Evolutionary conservation across 2,329 filamentous ascomycete species (phyloP).

Genomic region (Hortaea werneckii): DNA sequence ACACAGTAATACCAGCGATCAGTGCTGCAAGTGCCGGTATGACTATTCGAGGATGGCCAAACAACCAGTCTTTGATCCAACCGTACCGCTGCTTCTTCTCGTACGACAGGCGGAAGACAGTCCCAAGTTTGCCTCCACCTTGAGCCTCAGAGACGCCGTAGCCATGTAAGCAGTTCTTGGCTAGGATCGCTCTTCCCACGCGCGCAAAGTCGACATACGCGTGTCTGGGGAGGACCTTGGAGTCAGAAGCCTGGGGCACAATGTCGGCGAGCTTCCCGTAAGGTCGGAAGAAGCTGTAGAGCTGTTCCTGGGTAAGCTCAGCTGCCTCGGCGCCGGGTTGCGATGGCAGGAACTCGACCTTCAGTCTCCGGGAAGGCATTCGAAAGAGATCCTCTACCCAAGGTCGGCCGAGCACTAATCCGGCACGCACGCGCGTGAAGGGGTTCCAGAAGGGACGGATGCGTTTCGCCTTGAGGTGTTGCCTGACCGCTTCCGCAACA

Average conservation of each 20-base stretch:
- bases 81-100: constrained; percentile 67
- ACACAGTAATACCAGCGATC: constrained; percentile 70
- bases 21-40: constrained; percentile 75
- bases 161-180: constrained; percentile 86
- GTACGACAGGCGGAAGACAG: constrained; percentile 71
- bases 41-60: constrained; percentile 76
- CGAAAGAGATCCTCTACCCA: constrained; percentile 92
- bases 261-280: constrained; percentile 92
- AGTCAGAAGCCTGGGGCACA: constrained; percentile 68
- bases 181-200: constrained; percentile 70
- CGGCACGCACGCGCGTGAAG: constrained; percentile 58
- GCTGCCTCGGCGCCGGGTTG: constrained; percentile 59
- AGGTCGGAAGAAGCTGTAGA: constrained; percentile 77
- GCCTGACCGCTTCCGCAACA: constrained; percentile 51
- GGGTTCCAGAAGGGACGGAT: constrained; percentile 88
- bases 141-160: constrained; percentile 56
- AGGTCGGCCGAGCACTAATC: constrained; percentile 69
- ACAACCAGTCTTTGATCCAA: constrained; percentile 78
- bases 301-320: constrained; percentile 73
- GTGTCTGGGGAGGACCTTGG: constrained; percentile 71
- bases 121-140: constrained; percentile 67
- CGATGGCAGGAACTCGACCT: constrained; percentile 73
- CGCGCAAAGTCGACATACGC: constrained; percentile 68
- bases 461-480: constrained; percentile 56
- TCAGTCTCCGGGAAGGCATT: constrained; percentile 64